These are phyloP conservation scores for Spathaspora boniae DNA, from an alignment of 805 yeast species.

Conservation along the genomic window DNA sequence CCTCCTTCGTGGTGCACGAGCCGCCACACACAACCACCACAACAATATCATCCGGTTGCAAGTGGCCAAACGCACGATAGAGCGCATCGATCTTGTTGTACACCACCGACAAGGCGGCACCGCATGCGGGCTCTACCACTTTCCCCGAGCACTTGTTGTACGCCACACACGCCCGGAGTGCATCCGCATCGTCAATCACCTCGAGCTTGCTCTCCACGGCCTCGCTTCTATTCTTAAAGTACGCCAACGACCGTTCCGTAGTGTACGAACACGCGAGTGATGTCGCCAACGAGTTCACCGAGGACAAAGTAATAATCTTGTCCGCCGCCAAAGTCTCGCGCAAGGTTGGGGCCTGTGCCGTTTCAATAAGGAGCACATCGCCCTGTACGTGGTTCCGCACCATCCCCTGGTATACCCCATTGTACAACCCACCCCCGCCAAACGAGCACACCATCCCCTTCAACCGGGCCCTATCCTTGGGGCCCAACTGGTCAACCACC, in stretches of 20 bases:
- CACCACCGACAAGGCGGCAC: constrained; percentile 60
- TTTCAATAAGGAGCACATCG: constrained; percentile 48
- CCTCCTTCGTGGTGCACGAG: constrained; percentile 11
- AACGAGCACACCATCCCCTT: constrained; percentile 51
- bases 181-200: constrained; percentile 48
- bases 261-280: constrained; percentile 63
- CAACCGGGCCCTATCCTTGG: constrained; percentile 15
- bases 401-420: constrained; percentile 48
- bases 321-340: constrained; percentile 47
- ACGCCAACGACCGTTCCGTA: constrained; percentile 46
- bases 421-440: constrained; percentile 58
- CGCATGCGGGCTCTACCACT: constrained; percentile 71
- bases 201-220: constrained; percentile 18
- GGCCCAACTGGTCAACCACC: constrained; percentile 26
- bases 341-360: constrained; percentile 61
- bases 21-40: constrained; percentile 59
- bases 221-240: constrained; percentile 17
- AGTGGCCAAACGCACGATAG: constrained; percentile 18
- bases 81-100: constrained; percentile 33
- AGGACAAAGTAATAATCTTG: constrained; percentile 40
- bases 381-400: constrained; percentile 23
- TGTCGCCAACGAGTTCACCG: constrained; percentile 55
- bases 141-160: constrained; percentile 50
- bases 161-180: constrained; percentile 48
- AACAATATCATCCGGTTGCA: constrained; percentile 40